These are phyloP conservation scores for Mediolabrus comicus DNA, from an alignment of 108 stramenopile species.

Conservation along the genomic window DNA sequence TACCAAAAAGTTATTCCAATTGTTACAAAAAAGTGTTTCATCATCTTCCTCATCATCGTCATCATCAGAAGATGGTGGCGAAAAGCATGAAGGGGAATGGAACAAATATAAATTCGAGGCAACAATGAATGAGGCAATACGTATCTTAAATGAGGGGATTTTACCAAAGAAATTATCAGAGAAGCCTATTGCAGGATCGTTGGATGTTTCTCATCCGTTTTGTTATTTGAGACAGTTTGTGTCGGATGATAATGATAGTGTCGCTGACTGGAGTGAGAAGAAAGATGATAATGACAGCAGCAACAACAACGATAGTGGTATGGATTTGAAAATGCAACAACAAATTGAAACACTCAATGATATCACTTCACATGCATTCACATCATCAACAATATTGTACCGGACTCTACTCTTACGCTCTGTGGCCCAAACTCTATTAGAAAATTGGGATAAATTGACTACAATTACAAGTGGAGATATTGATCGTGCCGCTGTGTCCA, in stretches of 20 bases:
- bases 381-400: conserved; percentile 31
- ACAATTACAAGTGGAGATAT: conserved; percentile 72
- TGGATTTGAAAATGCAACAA: conserved; percentile 4
- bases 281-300: background rate
- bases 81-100: conserved; percentile 12
- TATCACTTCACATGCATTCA: conserved; percentile 23
- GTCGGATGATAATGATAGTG: background rate
- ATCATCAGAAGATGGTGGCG: too few relatives aligned
- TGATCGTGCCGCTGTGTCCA: conserved; percentile 72
- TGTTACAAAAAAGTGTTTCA: conserved; percentile 19
- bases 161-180: conserved; percentile 14
- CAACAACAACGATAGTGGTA: background rate
- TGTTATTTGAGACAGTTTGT: conserved; percentile 38
- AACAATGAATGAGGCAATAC: conserved; percentile 40
- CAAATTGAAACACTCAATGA: conserved; percentile 25
- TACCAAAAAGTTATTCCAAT: conserved; percentile 15
- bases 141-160: conserved; percentile 28
- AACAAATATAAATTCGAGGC: conserved; percentile 31
- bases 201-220: conserved; percentile 27
- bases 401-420: conserved; percentile 38
- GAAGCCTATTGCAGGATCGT: conserved; percentile 25
- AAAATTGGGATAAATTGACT: conserved; percentile 58
- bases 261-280: background rate
- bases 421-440: conserved; percentile 36
- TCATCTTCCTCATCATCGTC: too few relatives aligned